Evolutionary conservation across 257 asterid species (phyloP).

Genomic region (Nicotiana obtusifolia): DNA sequence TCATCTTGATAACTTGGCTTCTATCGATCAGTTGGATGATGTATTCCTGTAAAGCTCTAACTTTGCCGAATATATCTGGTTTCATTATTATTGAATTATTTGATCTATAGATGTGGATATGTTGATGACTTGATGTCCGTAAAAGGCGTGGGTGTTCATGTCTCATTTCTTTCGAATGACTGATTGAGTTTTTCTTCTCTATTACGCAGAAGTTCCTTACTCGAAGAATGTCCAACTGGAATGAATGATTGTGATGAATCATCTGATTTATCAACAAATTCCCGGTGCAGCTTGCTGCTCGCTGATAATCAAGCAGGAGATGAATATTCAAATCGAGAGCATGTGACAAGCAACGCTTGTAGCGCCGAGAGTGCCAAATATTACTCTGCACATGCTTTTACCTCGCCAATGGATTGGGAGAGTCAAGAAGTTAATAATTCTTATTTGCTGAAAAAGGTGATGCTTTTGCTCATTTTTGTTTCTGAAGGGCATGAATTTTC

Average conservation of each 20-base stretch:
- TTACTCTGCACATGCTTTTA: neutral
- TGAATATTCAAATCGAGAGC: neutral
- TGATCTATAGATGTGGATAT: neutral
- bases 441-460: constrained; percentile 25
- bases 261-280: constrained; percentile 16
- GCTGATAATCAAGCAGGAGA: constrained; percentile 11
- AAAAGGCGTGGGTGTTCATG: too few relatives aligned
- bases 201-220: constrained; percentile 34
- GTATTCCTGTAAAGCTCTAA: neutral
- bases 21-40: constrained; percentile 9
- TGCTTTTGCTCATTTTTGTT: constrained; percentile 6
- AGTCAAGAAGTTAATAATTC: neutral
- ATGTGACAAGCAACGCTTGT: constrained; percentile 15
- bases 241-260: constrained; percentile 13
- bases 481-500: neutral
- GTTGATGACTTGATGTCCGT: too few relatives aligned
- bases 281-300: constrained; percentile 20
- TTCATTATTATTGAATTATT: neutral
- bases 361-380: neutral
- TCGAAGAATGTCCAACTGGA: constrained; percentile 23
- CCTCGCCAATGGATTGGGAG: constrained; percentile 4
- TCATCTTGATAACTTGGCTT: constrained; percentile 9
- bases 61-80: neutral
- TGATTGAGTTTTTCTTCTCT: neutral
- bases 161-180: neutral